phyloP scores from a whole-genome alignment of 768 basidiomycete species.

The Boletus vinaceobasis region DNA sequence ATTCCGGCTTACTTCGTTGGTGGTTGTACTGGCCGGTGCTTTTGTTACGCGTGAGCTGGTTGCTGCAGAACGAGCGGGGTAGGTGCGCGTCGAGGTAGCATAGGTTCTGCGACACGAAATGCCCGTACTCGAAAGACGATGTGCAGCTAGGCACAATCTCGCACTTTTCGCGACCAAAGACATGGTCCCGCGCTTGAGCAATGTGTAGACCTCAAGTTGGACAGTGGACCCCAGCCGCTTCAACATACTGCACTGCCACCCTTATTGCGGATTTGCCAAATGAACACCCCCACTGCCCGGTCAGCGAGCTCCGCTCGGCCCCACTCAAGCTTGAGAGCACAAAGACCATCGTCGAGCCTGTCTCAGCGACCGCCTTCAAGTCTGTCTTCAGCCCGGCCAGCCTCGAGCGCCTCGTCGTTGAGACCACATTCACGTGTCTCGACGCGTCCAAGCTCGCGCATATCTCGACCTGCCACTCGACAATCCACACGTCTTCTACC shows the following conservation, averaged over 20 bases:
- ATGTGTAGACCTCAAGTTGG: neutral
- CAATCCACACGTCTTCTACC: conserved; percentile 52
- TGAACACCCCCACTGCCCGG: conserved; percentile 19
- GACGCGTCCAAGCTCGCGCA: conserved; percentile 40
- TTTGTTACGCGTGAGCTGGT: conserved; percentile 22
- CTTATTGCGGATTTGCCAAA: neutral
- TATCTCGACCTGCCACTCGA: conserved; percentile 51
- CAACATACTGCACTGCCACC: conserved; percentile 8
- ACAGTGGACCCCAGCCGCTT: neutral
- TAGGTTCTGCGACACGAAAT: conserved; percentile 12
- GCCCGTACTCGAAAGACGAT: neutral
- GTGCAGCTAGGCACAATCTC: conserved; percentile 9
- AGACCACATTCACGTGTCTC: conserved; percentile 35
- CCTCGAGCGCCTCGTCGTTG: conserved; percentile 39
- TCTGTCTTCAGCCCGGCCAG: conserved; percentile 42
- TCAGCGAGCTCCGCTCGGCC: conserved; percentile 15
- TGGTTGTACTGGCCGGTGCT: conserved; percentile 32
- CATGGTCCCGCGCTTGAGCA: conserved; percentile 8
- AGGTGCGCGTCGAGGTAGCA: conserved; percentile 23
- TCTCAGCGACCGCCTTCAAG: conserved; percentile 47
- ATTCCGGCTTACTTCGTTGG: conserved; percentile 19
- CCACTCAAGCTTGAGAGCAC: conserved; percentile 19
- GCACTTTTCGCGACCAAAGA: conserved; percentile 11
- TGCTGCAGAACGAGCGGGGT: conserved; percentile 22
- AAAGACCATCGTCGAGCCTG: conserved; percentile 35